A percentile compares a stretch with the other conserved stretches of the same genome.
These are phyloP conservation scores for Marasmius oreades DNA, from an alignment of 1,284 basidiomycete species.

Conservation along the genomic window DNA sequence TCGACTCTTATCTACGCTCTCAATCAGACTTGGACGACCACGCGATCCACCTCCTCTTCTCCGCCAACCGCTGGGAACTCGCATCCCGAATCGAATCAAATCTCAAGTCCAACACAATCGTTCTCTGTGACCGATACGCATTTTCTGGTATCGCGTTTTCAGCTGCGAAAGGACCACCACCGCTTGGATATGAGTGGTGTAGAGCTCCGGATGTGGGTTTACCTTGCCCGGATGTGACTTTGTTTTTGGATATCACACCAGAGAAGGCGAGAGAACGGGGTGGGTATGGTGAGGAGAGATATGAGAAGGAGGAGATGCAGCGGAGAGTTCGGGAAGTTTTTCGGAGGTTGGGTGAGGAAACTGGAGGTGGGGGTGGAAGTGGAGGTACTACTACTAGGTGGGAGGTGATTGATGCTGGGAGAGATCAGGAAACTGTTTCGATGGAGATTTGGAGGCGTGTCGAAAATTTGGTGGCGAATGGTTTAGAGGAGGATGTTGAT, in stretches of 20 bases:
- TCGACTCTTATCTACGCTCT: constrained; percentile 88
- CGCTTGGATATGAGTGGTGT: constrained; percentile 87
- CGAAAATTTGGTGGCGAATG: constrained; percentile 29
- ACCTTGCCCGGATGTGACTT: constrained; percentile 83
- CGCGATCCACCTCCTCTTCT: constrained; percentile 92
- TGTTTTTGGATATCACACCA: constrained; percentile 86
- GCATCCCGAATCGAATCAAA: constrained; percentile 71
- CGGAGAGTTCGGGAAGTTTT: constrained; percentile 65
- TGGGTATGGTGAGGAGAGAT: constrained; percentile 89
- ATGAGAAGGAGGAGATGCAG: constrained; percentile 81
- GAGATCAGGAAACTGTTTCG: constrained; percentile 53
- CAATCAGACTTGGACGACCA: constrained; percentile 86
- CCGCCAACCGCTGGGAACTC: constrained; percentile 96
- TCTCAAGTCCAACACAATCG: constrained; percentile 63
- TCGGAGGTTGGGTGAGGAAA: constrained; percentile 53
- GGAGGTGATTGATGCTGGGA: constrained; percentile 66
- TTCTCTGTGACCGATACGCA: constrained; percentile 94
- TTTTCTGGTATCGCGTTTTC: constrained; percentile 98
- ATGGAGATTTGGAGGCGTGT: constrained; percentile 56
- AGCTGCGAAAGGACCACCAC: constrained; percentile 69
- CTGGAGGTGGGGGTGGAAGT: constrained; percentile 10
- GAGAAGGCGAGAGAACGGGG: constrained; percentile 71
- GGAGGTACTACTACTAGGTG: constrained; percentile 32
- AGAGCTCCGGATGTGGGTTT: constrained; percentile 81
- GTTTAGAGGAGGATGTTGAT: constrained; percentile 32